Conservation (phyloP, 192 early-diverging fungal genomes). For the Podila horticola region DNA sequence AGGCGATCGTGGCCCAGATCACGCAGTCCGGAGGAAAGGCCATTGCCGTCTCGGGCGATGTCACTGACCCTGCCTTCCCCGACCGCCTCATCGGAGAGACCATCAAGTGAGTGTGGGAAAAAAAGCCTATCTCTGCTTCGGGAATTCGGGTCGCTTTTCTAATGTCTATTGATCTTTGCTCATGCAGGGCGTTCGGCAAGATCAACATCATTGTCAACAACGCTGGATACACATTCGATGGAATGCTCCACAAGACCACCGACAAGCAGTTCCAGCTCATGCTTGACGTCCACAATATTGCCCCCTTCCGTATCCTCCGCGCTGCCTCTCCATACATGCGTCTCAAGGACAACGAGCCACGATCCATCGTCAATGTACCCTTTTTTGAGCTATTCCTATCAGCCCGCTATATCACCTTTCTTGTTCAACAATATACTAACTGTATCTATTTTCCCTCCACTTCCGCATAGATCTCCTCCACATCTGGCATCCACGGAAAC, state of each 20-base stretch:
- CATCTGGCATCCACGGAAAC: constrained; percentile 90
- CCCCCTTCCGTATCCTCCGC: constrained; percentile 70
- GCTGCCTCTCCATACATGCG: constrained; percentile 67
- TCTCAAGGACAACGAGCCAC: constrained; percentile 65
- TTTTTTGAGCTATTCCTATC: neutral
- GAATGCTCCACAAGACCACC: constrained; percentile 88
- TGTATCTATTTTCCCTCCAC: neutral
- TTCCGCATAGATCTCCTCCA: constrained; percentile 57
- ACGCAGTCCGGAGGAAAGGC: constrained; percentile 83
- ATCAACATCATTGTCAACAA: constrained; percentile 95
- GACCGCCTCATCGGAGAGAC: constrained; percentile 64
- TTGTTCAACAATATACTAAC: neutral
- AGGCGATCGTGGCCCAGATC: constrained; percentile 90
- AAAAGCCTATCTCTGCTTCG: neutral
- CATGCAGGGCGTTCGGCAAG: constrained; percentile 71
- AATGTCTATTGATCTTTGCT: constrained; percentile 5
- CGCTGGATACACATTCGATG: constrained; percentile 96
- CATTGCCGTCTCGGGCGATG: constrained; percentile 77
- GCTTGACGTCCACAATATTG: constrained; percentile 70
- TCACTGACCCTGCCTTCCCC: constrained; percentile 65
- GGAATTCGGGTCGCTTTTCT: neutral
- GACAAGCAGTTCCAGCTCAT: constrained; percentile 97
- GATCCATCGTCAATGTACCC: constrained; percentile 62
- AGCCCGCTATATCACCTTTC: too few relatives aligned
- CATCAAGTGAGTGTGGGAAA: constrained; percentile 51